phyloP scores from a whole-genome alignment of 2,329 filamentous ascomycete genomes.

The Aspergillus luchuensis region DNA sequence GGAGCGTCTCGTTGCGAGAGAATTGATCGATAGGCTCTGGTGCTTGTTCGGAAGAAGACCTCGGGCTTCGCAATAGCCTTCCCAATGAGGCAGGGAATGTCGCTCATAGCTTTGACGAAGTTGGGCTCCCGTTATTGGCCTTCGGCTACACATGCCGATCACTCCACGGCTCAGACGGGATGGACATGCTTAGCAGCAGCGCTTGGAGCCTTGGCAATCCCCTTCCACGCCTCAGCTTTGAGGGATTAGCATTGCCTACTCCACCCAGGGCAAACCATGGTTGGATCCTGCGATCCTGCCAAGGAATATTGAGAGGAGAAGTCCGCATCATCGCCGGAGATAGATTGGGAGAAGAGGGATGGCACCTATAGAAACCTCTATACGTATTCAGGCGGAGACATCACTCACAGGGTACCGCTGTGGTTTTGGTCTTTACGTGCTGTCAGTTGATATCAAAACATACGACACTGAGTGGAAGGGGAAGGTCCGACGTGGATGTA shows the following conservation, averaged over 20 bases:
- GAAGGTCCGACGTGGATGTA: too few species aligned
- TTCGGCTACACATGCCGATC: neutral
- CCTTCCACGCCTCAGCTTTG: neutral
- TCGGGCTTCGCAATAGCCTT: neutral
- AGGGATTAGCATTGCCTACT: neutral
- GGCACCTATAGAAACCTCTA: neutral
- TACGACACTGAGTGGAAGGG: too few species aligned
- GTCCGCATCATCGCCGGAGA: neutral
- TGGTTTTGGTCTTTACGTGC: too few species aligned
- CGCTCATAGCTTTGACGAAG: neutral
- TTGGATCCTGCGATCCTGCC: neutral
- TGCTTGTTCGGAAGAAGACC: neutral
- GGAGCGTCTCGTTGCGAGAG: neutral
- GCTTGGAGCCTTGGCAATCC: neutral
- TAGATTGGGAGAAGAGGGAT: neutral
- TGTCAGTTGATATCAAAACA: too few species aligned
- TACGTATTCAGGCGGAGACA: too few species aligned
- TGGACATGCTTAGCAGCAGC: neutral
- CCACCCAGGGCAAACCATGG: neutral
- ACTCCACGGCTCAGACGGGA: neutral
- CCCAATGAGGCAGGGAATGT: neutral
- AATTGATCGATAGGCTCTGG: neutral
- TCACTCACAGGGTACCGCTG: too few species aligned
- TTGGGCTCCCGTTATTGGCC: neutral
- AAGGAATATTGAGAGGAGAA: neutral